Percentiles rank a stretch among this genome's conserved stretches.
phyloP scores from a whole-genome alignment of 164 flowering plant genomes.

The Chloranthus sessilifolius region DNA sequence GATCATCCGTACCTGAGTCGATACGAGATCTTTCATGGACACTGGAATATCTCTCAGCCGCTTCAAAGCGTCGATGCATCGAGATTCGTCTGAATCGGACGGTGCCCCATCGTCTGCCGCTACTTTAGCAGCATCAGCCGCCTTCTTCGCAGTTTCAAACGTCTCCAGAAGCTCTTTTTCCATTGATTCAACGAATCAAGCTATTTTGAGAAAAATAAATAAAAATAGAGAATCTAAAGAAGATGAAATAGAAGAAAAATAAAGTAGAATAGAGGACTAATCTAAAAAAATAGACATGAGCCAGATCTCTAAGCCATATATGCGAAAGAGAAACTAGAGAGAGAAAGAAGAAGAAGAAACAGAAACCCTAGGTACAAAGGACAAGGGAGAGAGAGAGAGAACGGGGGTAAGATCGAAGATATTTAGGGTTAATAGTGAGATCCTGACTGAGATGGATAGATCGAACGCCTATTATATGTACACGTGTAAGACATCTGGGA shows the following conservation, averaged over 20 bases:
- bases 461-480: too few species aligned
- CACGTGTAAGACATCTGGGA: too few species aligned
- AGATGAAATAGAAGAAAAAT: neutral
- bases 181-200: too few species aligned
- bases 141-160: conserved; percentile 73
- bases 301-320: neutral
- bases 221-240: too few species aligned
- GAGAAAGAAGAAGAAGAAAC: too few species aligned
- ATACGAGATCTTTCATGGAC: conserved; percentile 55
- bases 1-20: conserved; percentile 52
- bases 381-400: neutral
- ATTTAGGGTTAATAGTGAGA: too few species aligned
- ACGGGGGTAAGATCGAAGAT: too few species aligned
- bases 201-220: neutral
- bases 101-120: conserved; percentile 31
- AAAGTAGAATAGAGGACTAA: neutral
- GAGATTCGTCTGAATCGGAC: conserved; percentile 44
- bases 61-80: conserved; percentile 65
- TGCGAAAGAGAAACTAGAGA: neutral
- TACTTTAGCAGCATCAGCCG: conserved; percentile 67
- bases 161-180: conserved; percentile 73
- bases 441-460: too few species aligned
- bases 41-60: conserved; percentile 63
- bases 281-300: neutral
- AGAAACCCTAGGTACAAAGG: neutral